These are phyloP conservation scores for Coemansia aciculifera DNA, from an alignment of 192 early-diverging fungal species.

Conservation along the genomic window DNA sequence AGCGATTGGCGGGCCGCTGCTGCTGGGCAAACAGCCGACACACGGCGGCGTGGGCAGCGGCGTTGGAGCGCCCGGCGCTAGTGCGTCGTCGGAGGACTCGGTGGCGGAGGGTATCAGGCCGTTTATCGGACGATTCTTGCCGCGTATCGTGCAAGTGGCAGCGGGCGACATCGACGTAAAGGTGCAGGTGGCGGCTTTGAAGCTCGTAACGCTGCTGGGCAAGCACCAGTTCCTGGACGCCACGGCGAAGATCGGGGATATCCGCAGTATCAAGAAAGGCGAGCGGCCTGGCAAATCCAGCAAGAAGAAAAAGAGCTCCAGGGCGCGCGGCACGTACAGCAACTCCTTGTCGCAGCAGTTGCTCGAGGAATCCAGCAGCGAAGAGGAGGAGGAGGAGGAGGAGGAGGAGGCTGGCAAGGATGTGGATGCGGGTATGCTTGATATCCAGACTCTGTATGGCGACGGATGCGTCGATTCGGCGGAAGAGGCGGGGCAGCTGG, in stretches of 20 bases:
- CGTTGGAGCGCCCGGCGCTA: constrained; percentile 73
- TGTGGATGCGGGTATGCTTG: background rate
- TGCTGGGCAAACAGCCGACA: constrained; percentile 57
- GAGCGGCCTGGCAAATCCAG: background rate
- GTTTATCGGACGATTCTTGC: constrained; percentile 38
- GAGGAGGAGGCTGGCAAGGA: constrained; percentile 8
- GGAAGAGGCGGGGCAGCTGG: constrained; percentile 47
- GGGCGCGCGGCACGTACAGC: constrained; percentile 33
- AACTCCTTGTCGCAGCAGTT: constrained; percentile 50
- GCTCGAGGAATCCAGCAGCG: constrained; percentile 46
- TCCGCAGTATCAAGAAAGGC: constrained; percentile 15
- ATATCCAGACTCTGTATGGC: constrained; percentile 27
- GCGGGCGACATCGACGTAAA: constrained; percentile 43
- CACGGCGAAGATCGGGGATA: constrained; percentile 30
- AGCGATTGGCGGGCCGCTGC: constrained; percentile 58
- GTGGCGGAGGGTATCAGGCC: constrained; percentile 50
- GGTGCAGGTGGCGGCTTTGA: constrained; percentile 49
- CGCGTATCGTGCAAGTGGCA: constrained; percentile 49
- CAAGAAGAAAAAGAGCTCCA: constrained; percentile 3
- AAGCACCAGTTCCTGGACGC: constrained; percentile 38
- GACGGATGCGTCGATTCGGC: constrained; percentile 1
- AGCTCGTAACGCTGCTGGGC: constrained; percentile 33
- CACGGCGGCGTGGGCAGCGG: constrained; percentile 69
- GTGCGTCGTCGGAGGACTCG: constrained; percentile 57
- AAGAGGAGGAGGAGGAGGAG: constrained; percentile 8